Conservation (phyloP, 202 grass and related monocot genomes). For the Elaeis oleifera region DNA sequence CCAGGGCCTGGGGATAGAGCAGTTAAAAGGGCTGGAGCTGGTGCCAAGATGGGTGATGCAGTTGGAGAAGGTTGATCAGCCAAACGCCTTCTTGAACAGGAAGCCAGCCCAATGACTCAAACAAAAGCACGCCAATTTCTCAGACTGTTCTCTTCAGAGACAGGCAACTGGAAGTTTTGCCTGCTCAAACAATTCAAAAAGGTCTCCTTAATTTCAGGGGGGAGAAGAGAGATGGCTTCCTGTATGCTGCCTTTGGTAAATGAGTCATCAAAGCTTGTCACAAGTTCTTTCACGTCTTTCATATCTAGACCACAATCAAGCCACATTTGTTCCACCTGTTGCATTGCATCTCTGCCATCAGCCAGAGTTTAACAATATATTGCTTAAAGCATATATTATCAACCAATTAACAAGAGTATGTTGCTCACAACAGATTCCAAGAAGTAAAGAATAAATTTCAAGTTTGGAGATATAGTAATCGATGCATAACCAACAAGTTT, state of each 20-base stretch:
- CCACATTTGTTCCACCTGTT: conserved; percentile 44
- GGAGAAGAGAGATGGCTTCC: conserved; percentile 12
- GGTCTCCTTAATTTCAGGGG: conserved; percentile 26
- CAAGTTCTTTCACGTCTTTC: conserved; percentile 37
- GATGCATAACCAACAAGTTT: too few relatives aligned
- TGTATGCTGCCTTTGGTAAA: conserved; percentile 13
- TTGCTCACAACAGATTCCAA: too few relatives aligned
- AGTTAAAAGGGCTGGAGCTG: conserved; percentile 2
- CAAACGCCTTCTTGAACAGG: conserved; percentile 31
- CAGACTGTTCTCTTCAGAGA: conserved; percentile 7
- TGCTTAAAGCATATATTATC: too few relatives aligned
- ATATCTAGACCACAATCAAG: conserved; percentile 36
- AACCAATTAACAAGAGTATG: too few relatives aligned
- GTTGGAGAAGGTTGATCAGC: conserved; percentile 20
- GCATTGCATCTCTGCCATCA: neutral
- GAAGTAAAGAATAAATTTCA: too few relatives aligned
- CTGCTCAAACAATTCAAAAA: conserved; percentile 45
- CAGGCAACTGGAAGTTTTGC: conserved; percentile 19
- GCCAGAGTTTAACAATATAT: too few relatives aligned
- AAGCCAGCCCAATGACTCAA: conserved; percentile 21
- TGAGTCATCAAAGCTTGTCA: conserved; percentile 30
- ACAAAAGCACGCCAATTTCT: conserved; percentile 31
- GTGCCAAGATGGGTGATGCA: neutral
- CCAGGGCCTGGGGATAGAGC: conserved; percentile 2
- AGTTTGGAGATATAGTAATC: too few relatives aligned